These are phyloP conservation scores for Chondrus crispus DNA, from an alignment of 23 red algal species.

Conservation along the genomic window DNA sequence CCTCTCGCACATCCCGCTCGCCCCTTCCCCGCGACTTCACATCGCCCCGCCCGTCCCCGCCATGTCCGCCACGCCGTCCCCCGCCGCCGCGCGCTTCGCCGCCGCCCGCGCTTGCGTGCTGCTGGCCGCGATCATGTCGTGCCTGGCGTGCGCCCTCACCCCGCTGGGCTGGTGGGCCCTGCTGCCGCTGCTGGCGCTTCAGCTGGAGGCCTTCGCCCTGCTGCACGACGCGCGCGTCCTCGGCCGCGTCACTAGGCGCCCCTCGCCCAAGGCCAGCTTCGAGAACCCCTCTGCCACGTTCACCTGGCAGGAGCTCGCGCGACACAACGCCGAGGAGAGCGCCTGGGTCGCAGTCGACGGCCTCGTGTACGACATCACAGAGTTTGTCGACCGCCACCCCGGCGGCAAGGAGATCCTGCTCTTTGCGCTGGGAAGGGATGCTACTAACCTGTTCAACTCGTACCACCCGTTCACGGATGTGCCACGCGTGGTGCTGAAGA, in stretches of 20 bases:
- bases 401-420: constrained; percentile 81
- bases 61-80: background rate
- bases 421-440: constrained; percentile 63
- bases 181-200: constrained; percentile 13
- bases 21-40: background rate
- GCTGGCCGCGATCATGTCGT: background rate
- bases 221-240: constrained; percentile 22
- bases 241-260: background rate
- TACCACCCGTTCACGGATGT: constrained; percentile 72
- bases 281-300: constrained; percentile 14
- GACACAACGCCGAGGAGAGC: constrained; percentile 63
- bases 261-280: background rate
- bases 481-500: constrained; percentile 24
- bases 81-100: background rate
- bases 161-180: background rate
- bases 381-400: constrained; percentile 81
- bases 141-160: constrained; percentile 14
- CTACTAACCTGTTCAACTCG: constrained; percentile 72
- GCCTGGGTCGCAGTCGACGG: constrained; percentile 87
- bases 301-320: constrained; percentile 80
- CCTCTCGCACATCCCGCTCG: background rate
- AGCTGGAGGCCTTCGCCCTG: constrained; percentile 10
- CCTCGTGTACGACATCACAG: constrained; percentile 83
- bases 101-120: background rate
- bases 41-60: background rate